Base-by-base conservation (phyloP, 2,329 filamentous ascomycete genomes). In the Graphilbum fragrans region DNA sequence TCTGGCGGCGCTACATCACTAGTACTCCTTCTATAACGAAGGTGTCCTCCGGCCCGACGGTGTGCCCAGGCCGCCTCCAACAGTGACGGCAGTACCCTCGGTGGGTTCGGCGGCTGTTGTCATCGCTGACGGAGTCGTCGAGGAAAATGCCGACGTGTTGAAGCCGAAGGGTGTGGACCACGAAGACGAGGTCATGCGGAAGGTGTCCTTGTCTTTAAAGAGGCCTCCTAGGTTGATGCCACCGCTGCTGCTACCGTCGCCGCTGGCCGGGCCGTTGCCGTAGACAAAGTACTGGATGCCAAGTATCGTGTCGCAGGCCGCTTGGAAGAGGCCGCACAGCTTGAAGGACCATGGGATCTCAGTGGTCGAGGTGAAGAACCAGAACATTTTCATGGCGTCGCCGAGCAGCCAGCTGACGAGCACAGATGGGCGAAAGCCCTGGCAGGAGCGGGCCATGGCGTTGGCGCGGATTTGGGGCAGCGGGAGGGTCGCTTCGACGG, bases 341-440 rank as follows among this genome's bases (percentile, higher is more conserved):
- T 90, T 90, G 61, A 92, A 93, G 2, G 82, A 77, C 70, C 72
- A 72, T 0, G 85, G 84, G 25, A 92, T 85, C 52, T 72, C 67
- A 4, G 74, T 74, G 1, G 70, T 74, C 1, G 80, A 74, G 2
- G 79, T 83, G 46, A 88, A 82, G 64, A 90, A 92, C 77, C 77
- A 82, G 53, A 86, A 83, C 71, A 90, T 82, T 69, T 93, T 93
- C 79, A 92, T 86, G 9, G 74, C 68, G 59, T 93, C 85, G 46
- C 85, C 85, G 3, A 81, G 63, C 41, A 93, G 65, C 85, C 85
- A 93, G 57, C 80, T 86, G 22, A 69, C 73, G 44, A 92, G 64
- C 5, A 93, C 79, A 7, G 80, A 86, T 11, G 86, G 55, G 16
- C 85, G 72, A 60, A 93, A 86, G 6, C 85, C 85, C 57, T 77